These are phyloP conservation scores for Pythium brachiatum DNA, from an alignment of 352 stramenopile genomes.

Conservation along the genomic window DNA sequence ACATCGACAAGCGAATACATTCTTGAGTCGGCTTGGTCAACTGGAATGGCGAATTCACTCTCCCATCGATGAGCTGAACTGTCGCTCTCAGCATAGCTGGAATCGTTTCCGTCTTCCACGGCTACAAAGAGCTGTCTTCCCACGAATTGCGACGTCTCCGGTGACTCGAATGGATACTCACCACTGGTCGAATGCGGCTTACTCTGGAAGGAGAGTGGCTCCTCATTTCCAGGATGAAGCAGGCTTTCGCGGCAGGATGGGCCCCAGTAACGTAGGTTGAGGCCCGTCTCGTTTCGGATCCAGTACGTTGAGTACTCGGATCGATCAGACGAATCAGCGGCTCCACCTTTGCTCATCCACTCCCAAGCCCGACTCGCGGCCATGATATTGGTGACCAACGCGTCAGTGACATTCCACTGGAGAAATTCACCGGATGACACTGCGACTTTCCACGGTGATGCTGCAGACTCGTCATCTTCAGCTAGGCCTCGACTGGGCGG, in stretches of 20 bases:
- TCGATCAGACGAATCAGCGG: constrained; percentile 58
- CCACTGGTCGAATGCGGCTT: constrained; percentile 9
- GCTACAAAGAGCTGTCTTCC: constrained; percentile 69
- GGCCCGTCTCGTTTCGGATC: constrained; percentile 84
- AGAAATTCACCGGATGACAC: constrained; percentile 64
- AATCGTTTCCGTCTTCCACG: constrained; percentile 44
- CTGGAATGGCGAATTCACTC: constrained; percentile 70
- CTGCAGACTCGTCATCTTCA: not conserved
- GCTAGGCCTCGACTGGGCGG: not conserved
- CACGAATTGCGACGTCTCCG: constrained; percentile 13
- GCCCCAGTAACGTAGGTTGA: constrained; percentile 76
- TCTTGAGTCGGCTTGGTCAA: constrained; percentile 81
- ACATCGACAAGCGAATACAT: constrained; percentile 78
- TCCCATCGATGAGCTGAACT: constrained; percentile 48
- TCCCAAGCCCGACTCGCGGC: constrained; percentile 75
- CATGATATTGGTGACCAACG: constrained; percentile 75
- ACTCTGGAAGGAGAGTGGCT: constrained; percentile 53
- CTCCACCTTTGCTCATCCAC: constrained; percentile 70
- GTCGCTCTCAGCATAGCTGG: constrained; percentile 13
- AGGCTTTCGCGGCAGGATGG: constrained; percentile 49
- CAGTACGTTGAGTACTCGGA: constrained; percentile 84
- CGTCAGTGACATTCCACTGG: constrained; percentile 80
- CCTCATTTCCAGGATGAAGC: constrained; percentile 52
- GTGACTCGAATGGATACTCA: constrained; percentile 22
- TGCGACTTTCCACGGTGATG: constrained; percentile 50